Conservation (phyloP, 2,329 filamentous ascomycete species). For the Monosporascus sp. region DNA sequence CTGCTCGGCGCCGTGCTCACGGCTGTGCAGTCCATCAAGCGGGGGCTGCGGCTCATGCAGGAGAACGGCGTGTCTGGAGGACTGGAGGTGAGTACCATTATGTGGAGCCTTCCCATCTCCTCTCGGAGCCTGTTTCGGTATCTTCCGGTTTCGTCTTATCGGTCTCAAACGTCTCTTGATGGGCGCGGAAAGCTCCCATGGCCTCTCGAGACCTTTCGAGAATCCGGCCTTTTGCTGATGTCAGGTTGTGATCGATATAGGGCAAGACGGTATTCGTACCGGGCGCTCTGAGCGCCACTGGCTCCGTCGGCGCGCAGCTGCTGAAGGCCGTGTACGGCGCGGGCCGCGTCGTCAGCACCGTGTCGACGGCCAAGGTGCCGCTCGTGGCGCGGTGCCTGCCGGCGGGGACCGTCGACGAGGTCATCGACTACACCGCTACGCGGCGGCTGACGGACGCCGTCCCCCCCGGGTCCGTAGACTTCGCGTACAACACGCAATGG, state of each 20-base stretch:
- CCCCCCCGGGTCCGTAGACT: constrained; percentile 39
- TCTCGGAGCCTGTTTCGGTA: too few relatives aligned
- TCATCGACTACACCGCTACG: constrained; percentile 45
- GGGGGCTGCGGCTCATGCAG: constrained; percentile 32
- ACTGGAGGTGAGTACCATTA: constrained; percentile 23
- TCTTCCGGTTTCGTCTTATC: too few relatives aligned
- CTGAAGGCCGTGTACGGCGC: constrained; percentile 46
- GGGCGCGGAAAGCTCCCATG: too few relatives aligned
- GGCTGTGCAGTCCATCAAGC: constrained; percentile 37
- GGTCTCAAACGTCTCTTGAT: too few relatives aligned
- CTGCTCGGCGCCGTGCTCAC: constrained; percentile 32
- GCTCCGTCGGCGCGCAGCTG: constrained; percentile 41
- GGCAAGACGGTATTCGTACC: constrained; percentile 49
- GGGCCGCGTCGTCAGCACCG: constrained; percentile 42
- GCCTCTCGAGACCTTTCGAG: too few relatives aligned
- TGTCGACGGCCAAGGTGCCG: constrained; percentile 46
- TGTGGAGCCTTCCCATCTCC: too few relatives aligned
- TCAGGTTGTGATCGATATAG: too few relatives aligned
- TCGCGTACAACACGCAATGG: constrained; percentile 45
- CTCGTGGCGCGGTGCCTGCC: constrained; percentile 37
- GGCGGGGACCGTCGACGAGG: constrained; percentile 39
- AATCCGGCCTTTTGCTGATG: too few relatives aligned
- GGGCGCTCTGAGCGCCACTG: constrained; percentile 44
- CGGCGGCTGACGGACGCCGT: constrained; percentile 32
- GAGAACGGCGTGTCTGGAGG: constrained; percentile 21